Evolutionary conservation across 345 rosid genomes (phyloP), one percentile per base, ranked within the genome.

Genomic region (Moricandia arvensis): DNA sequence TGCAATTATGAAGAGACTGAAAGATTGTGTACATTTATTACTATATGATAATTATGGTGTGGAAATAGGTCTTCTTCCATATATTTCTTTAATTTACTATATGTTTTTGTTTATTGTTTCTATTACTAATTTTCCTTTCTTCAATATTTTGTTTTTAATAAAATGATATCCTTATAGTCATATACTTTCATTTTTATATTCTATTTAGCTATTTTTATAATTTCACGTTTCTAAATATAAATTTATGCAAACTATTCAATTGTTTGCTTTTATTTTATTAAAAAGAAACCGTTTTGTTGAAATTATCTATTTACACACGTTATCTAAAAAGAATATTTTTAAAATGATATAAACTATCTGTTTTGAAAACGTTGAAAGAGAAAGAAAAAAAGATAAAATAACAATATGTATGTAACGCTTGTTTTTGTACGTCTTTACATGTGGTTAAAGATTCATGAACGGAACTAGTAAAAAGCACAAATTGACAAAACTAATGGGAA

Each of bases 401-500:
- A 43, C 12, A 43, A 1, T 43, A 43, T 12, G 49, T 43, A 45
- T 45, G 17, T 45, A 45, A 45, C 53, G 53, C 17, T 26, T 27
- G 34, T 12, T 27, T 57, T 12, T 33, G 31, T 57, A 27, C 34
- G 62, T 10, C 37, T 33, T 8, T 61, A 49, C 33, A 9, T 57
- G 59, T 31, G 49, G 43, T 31, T 43, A 27, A 59, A 16, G 75
- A 45, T 71, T 71, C 60, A 61, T 61, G 60, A 53, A 72, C 55
- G 54, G 7, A 33, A 45, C 33, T 17, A 4, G 24, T 59, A 31
- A 72, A 45, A 72, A 72, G 15, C 59, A 65, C 11, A 26, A 30
- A 72, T 17, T 9, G 18, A 72, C 49, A 47, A 58, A 58, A 31
- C 11, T 16, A 60, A 33, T 72, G 26, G 59, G 45, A 33, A 61